Conservation (phyloP, 768 basidiomycete genomes). For the Arthromyces matolae region DNA sequence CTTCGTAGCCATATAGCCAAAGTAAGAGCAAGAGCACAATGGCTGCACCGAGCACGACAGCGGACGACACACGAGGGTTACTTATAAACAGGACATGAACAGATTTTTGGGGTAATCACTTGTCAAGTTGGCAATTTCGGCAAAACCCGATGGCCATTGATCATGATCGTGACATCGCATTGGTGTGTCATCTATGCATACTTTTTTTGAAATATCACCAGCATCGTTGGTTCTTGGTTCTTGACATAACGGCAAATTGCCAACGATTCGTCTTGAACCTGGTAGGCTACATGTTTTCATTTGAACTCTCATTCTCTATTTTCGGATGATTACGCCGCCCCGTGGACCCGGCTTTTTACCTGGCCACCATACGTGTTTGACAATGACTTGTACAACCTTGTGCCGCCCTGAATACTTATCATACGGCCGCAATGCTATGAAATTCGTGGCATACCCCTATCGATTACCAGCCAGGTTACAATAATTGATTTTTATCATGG, state of each 20-base stretch:
- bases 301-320: too few species aligned
- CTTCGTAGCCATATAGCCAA: constrained; percentile 13
- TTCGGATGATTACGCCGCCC: neutral
- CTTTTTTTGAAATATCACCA: neutral
- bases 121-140: constrained; percentile 10
- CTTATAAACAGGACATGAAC: neutral
- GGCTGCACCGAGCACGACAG: constrained; percentile 4
- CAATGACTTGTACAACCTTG: too few species aligned
- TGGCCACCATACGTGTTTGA: too few species aligned
- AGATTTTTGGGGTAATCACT: constrained; percentile 4
- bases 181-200: neutral
- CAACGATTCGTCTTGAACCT: too few species aligned
- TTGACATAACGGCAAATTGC: neutral
- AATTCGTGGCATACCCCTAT: too few species aligned
- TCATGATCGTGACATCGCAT: neutral
- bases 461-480: too few species aligned
- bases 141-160: constrained; percentile 6
- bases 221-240: neutral
- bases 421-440: neutral
- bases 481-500: too few species aligned
- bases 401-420: neutral
- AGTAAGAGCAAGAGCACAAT: neutral
- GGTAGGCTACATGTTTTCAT: too few species aligned
- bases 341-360: neutral
- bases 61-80: constrained; percentile 9